Base-by-base conservation (phyloP, 306 rosid species). In the Mimosa bimucronata region DNA sequence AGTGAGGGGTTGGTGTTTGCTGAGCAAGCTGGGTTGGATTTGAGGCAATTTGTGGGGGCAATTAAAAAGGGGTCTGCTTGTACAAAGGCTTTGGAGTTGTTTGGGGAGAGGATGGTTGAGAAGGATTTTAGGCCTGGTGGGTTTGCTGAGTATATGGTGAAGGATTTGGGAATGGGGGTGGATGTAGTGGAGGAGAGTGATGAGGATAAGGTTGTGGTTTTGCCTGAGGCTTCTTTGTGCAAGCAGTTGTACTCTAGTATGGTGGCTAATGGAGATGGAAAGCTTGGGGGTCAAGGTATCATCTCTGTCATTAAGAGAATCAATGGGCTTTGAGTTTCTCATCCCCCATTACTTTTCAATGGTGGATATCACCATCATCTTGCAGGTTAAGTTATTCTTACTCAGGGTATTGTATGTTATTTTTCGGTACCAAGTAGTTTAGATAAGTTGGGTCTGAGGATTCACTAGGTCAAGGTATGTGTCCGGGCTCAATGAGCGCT, bases 121-220 rank as follows among this genome's bases (percentile, higher is more conserved):
- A 82, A 80, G 75, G 97, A 94, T 52, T 94, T 88, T 30, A 73
- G 89, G 77, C 88, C 96, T 0, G 98, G 98, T 31, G 91, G 92
- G 66, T 87, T 83, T 61, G 88, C 83, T 0, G 98, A 90, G 87
- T 94, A 94, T 70, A 85, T 86, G 85, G 94, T 94, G 75, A 94
- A 91, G 91, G 98, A 94, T 82, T 74, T 94, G 85, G 98, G 98
- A 9, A 89, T 94, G 98, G 97, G 90, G 0, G 90, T 91, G 50
- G 85, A 90, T 81, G 80, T 82, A 71, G 91, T 84, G 6, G 97
- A 88, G 72, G 86, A 82, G 40, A 84, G 14, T 21, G 90, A 82
- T 38, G 89, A 83, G 55, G 88, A 18, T 62, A 71, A 70, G 11
- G 86, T 76, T 60, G 90, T 74, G 21, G 98, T 88, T 8, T 76